Base-by-base conservation (phyloP, 2,329 filamentous ascomycete genomes). In the Diplocarpon rosae region DNA sequence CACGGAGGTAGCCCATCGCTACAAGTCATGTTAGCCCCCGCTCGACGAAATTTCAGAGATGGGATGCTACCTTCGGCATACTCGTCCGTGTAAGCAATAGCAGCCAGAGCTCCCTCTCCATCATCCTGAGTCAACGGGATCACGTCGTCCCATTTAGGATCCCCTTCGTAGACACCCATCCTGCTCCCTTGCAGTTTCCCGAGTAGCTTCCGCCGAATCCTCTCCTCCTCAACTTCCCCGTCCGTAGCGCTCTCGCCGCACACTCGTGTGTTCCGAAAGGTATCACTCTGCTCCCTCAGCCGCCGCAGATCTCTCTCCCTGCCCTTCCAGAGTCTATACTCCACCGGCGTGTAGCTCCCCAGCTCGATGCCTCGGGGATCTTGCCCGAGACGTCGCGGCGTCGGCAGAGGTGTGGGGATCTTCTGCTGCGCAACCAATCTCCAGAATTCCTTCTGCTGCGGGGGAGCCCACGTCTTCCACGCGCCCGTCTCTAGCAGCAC, bases 1-100 rank as follows among this genome's bases (percentile, higher is more conserved):
- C 89, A 49, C 92, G 84, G 42, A 98, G 77, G 66, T 96, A 98
- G 36, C 85, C 81, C 67, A 94, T 92, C 37, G 86, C 89, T 81
- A 36, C 32, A 32, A 0, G 39, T 13, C 5, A 42, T 20, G 15
- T 45, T 43, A 52, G 37, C 14, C 14, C 17, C 15, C 41, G 12
- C 16, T 13, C 8, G 8, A 13, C 29, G 29, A 30, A 13, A 30
- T n/a, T n/a, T n/a, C n/a, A n/a, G n/a, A n/a, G n/a, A n/a, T n/a
- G n/a, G n/a, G n/a, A n/a, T n/a, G n/a, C n/a, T 65, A 80, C 77
- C 73, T 69, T 95, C 89, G 51, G 82, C 78, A 64, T 98, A 98
- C 52, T 92, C 83, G 28, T 86, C 80, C 2, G 83, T 78, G 65
- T 98, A 98, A 46, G 89, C 82, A 64, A 98, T 98, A 47, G 82